phyloP scores from a whole-genome alignment of 2,329 filamentous ascomycete genomes.

The Scedosporium aurantiacum region DNA sequence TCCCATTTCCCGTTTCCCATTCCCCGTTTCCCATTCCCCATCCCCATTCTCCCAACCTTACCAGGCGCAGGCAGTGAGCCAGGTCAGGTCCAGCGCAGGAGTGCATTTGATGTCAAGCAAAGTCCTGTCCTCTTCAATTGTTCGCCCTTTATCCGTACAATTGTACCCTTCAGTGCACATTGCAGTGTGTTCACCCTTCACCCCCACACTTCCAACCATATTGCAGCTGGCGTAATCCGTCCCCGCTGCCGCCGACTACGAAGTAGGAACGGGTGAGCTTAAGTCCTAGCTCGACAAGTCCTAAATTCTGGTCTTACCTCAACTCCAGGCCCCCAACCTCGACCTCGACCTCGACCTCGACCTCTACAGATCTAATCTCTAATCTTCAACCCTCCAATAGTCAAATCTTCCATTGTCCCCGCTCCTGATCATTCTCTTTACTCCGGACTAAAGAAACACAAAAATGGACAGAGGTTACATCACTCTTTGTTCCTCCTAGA shows the following conservation, averaged over 20 bases:
- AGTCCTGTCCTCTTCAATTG: too few relatives aligned
- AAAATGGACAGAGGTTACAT: neutral
- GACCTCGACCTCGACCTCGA: neutral
- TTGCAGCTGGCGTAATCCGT: neutral
- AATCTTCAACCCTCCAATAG: neutral
- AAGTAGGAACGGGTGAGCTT: neutral
- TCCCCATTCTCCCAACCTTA: neutral
- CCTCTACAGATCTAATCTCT: neutral
- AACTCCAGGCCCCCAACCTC: neutral
- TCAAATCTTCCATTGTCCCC: neutral
- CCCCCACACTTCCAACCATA: neutral
- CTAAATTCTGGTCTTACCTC: neutral
- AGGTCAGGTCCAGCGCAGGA: neutral
- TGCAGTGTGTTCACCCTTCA: too few relatives aligned
- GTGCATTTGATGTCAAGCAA: too few relatives aligned
- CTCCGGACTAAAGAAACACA: neutral
- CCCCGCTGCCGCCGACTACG: neutral
- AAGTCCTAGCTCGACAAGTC: constrained; percentile 1
- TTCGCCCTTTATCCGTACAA: neutral
- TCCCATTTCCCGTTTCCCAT: neutral
- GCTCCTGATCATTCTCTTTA: neutral
- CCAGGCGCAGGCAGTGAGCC: neutral
- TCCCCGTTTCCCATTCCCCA: neutral
- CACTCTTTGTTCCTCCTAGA: neutral
- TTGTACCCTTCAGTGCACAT: too few relatives aligned